Conservation (phyloP, 1,139 yeast genomes). For the Lizanozyma gosingica region DNA sequence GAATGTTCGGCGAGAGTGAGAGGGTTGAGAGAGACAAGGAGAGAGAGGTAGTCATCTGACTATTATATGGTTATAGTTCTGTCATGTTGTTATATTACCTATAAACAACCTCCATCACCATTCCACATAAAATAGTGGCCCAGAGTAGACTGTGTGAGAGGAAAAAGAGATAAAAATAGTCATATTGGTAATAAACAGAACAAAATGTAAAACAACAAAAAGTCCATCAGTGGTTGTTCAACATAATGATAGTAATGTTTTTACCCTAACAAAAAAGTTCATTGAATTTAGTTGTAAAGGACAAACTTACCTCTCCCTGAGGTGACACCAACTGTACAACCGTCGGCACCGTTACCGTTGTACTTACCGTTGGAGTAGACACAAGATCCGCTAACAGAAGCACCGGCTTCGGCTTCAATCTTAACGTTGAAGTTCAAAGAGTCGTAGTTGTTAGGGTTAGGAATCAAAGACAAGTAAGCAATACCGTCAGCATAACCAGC, state of each 20-base stretch:
- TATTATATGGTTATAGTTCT: too few relatives aligned
- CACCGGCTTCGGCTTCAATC: slow-evolving; percentile 51
- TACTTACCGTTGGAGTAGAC: slow-evolving; percentile 69
- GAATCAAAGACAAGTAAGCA: slow-evolving; percentile 84
- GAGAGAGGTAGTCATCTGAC: neutral
- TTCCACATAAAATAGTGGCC: too few relatives aligned
- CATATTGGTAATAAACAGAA: neutral
- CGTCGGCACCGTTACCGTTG: slow-evolving; percentile 62
- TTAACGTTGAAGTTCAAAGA: slow-evolving; percentile 80
- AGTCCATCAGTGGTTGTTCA: too few relatives aligned
- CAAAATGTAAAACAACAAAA: too few relatives aligned
- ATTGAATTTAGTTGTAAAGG: slow-evolving; percentile 30
- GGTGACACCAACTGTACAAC: slow-evolving; percentile 91
- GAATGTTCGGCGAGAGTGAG: neutral
- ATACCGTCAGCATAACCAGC: slow-evolving; percentile 77
- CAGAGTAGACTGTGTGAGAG: too few relatives aligned
- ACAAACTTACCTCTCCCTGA: slow-evolving; percentile 72
- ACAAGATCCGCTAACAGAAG: slow-evolving; percentile 68
- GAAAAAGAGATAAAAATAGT: too few relatives aligned
- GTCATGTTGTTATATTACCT: too few relatives aligned
- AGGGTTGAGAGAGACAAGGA: neutral
- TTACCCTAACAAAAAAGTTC: neutral
- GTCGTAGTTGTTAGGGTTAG: slow-evolving; percentile 81
- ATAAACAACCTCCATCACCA: too few relatives aligned
- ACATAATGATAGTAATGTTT: too few relatives aligned